Conservation (phyloP, 2,329 filamentous ascomycete genomes). For the Paraconiothyrium brasiliense region DNA sequence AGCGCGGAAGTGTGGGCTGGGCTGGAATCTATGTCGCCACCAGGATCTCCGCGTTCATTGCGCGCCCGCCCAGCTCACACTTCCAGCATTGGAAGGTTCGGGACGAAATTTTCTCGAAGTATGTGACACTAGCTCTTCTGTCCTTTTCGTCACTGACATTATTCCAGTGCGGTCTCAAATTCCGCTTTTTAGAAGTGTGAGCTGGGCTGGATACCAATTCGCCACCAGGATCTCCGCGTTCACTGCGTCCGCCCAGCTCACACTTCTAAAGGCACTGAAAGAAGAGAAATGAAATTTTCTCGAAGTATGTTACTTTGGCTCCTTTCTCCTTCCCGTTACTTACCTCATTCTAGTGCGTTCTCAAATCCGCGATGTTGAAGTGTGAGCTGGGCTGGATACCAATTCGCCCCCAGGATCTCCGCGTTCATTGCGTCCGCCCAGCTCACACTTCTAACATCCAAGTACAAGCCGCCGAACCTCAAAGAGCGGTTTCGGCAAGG, state of each 20-base stretch:
- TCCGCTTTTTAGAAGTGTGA: neutral
- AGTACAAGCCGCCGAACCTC: too few relatives aligned
- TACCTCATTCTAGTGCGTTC: too few relatives aligned
- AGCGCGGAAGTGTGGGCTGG: neutral
- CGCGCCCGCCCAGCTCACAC: neutral
- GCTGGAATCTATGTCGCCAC: neutral
- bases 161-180: too few relatives aligned
- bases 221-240: neutral
- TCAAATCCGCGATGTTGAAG: neutral
- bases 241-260: neutral
- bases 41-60: neutral
- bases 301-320: neutral
- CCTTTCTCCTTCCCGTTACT: neutral
- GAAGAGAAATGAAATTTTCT: neutral
- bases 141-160: neutral
- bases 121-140: neutral
- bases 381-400: neutral
- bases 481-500: neutral
- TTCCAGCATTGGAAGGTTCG: neutral
- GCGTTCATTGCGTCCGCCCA: neutral
- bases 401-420: neutral
- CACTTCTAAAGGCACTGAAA: too few relatives aligned
- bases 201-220: neutral
- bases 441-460: neutral
- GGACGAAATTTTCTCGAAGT: neutral